Evolutionary conservation across 2,329 filamentous ascomycete genomes (phyloP), one percentile per base, ranked within the genome.

Genomic region (Diaporthe capsici): DNA sequence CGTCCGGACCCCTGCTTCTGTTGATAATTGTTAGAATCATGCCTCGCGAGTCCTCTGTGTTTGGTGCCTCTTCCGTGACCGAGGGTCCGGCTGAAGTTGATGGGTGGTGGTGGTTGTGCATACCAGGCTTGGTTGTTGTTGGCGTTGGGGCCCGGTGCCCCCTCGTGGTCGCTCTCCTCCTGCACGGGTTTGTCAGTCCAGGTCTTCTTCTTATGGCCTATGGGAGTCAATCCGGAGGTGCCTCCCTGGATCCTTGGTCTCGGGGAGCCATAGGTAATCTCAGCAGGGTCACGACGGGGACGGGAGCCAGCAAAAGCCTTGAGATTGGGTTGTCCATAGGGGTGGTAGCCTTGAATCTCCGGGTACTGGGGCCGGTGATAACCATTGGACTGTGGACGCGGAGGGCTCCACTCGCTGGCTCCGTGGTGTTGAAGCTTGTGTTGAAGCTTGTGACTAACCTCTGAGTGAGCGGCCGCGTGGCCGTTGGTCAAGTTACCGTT

Each of bases 221-320:
- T 51, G 17, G 58, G 28, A 12, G 42, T 28, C 47, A 37, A 65
- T n/a, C 34, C 25, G 44, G 25, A 47, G 49, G 28, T 25, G 49
- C 12, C 42, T 34, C 49, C 71, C 25, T 47, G 71, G 25, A 47
- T 20, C 49, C 44, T 65, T 39, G 71, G 44, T n/a, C 34, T 39
- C 22, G 58, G 71, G 20, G 71, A 73, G 22, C 71, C 71, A 31
- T 42, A 65, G 71, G 47, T 73, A 37, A 55, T 25, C 71, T 63
- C 28, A 6, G 42, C 58, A 25, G 71, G 71, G 31, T 47, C 49
- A 28, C 20, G 57, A 55, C n/a, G 58, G 22, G n/a, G 37, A 51
- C 20, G 37, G 4, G 12, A 12, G 37, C 37, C 47, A 63, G 37
- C 51, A 25, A 53, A 17, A 25, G 20, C 22, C 25, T n/a, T 28